Conservation (phyloP, 306 rosid genomes). For the Chamaecrista fasciculata region DNA sequence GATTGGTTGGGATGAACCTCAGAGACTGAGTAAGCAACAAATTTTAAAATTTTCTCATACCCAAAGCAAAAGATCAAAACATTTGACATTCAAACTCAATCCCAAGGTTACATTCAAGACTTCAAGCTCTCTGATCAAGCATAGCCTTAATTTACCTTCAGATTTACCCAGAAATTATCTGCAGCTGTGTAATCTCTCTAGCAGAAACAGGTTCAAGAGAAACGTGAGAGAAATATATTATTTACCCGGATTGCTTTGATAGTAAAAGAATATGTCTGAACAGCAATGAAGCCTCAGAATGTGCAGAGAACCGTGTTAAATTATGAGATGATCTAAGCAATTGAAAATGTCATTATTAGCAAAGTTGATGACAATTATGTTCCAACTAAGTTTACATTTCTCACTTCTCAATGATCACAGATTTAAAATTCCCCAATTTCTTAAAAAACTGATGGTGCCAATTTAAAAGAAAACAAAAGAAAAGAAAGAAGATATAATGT, state of each 20-base stretch:
- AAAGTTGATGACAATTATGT: conserved; percentile 6
- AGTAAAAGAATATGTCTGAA: neutral
- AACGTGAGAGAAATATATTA: neutral
- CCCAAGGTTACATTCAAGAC: no score
- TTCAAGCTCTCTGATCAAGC: neutral
- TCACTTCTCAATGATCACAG: neutral
- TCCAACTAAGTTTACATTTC: conserved; percentile 1
- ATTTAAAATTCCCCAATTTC: no score
- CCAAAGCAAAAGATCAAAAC: no score
- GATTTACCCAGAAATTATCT: conserved; percentile 8
- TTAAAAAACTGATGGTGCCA: neutral
- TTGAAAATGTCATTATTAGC: neutral
- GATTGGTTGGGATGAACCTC: no score
- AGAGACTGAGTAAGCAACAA: no score
- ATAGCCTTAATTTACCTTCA: neutral
- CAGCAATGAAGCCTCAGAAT: neutral
- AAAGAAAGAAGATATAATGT: neutral
- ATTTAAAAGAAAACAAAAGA: no score
- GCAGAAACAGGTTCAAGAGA: neutral
- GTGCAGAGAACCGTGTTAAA: neutral
- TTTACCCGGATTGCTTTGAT: neutral
- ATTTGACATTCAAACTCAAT: no score
- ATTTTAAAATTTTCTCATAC: no score
- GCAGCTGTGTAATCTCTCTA: neutral
- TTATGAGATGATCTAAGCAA: neutral